Evolutionary conservation across 2,329 filamentous ascomycete species (phyloP).

Genomic region (Cytospora paraplurivora): DNA sequence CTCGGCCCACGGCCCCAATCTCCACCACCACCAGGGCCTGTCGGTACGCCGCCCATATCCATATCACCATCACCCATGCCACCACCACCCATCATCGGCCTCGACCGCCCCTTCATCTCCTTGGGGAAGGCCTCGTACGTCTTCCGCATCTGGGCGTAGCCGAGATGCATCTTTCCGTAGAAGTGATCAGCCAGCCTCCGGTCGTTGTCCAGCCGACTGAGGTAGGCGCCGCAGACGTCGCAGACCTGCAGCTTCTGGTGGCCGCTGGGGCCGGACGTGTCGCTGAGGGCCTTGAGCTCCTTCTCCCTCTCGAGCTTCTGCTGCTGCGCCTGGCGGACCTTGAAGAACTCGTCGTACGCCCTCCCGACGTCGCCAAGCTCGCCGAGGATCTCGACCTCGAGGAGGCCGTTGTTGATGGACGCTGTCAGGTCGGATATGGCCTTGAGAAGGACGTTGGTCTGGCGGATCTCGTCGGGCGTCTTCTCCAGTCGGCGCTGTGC

Average conservation of each 20-base stretch:
- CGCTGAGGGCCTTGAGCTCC: conserved; percentile 85
- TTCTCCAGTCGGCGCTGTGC: conserved; percentile 92
- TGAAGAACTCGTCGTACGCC: conserved; percentile 86
- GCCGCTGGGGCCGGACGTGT: conserved; percentile 88
- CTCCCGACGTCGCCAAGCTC: conserved; percentile 78
- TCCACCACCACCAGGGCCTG: conserved; percentile 45
- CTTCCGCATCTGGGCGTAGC: conserved; percentile 97
- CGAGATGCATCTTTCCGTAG: conserved; percentile 98
- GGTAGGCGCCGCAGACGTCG: conserved; percentile 95
- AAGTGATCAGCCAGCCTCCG: conserved; percentile 93
- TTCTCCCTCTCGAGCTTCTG: conserved; percentile 82
- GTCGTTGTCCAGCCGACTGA: conserved; percentile 91
- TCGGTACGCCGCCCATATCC: conserved; percentile 49
- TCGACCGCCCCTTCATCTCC: conserved; percentile 75
- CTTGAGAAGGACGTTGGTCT: conserved; percentile 89
- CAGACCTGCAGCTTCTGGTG: conserved; percentile 99
- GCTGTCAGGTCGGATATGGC: conserved; percentile 78
- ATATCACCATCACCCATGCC: conserved; percentile 43
- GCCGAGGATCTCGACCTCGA: conserved; percentile 84
- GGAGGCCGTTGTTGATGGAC: conserved; percentile 77
- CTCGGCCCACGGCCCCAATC: conserved; percentile 49
- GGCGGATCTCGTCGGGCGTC: conserved; percentile 94
- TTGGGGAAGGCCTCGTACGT: conserved; percentile 84
- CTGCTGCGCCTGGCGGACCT: conserved; percentile 76
- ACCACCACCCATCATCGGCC: conserved; percentile 55